Conservation (phyloP, 805 yeast genomes). For the Saturnispora mendoncae region DNA sequence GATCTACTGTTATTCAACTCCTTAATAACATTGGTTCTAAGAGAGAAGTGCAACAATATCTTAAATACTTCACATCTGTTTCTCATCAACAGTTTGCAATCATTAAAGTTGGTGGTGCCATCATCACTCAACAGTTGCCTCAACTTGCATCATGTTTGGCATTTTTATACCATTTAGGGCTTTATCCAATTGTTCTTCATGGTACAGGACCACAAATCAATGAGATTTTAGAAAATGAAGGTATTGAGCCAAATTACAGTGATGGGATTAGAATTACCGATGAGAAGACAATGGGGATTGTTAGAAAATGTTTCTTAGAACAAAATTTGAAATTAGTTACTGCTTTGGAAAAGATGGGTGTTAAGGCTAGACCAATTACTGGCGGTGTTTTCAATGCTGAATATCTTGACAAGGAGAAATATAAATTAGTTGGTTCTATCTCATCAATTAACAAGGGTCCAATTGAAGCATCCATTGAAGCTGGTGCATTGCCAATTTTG, state of each 20-base stretch:
- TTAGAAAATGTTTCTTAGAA: constrained; percentile 88
- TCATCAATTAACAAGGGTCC: constrained; percentile 79
- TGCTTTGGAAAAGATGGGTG: constrained; percentile 93
- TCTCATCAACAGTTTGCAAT: constrained; percentile 96
- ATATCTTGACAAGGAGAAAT: constrained; percentile 82
- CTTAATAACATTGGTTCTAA: constrained; percentile 95
- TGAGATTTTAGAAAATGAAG: constrained; percentile 84
- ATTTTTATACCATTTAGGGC: constrained; percentile 92
- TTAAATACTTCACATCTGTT: constrained; percentile 93
- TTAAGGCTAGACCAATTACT: constrained; percentile 96
- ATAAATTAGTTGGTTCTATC: constrained; percentile 87
- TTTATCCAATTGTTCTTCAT: constrained; percentile 92
- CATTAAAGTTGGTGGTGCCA: constrained; percentile 98
- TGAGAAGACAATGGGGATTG: constrained; percentile 90
- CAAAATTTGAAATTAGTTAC: constrained; percentile 93
- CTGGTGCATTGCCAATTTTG: constrained; percentile 93
- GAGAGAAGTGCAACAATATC: constrained; percentile 95
- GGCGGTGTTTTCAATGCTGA: constrained; percentile 96
- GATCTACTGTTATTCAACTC: constrained; percentile 92
- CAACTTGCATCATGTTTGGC: constrained; percentile 94
- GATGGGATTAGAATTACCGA: constrained; percentile 97
- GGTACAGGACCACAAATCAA: constrained; percentile 99
- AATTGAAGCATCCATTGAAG: constrained; percentile 87
- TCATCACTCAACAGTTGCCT: constrained; percentile 87
- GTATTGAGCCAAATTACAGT: constrained; percentile 89